phyloP scores from a whole-genome alignment of 495 filamentous ascomycete species.

The Aspergillus ellipticus region DNA sequence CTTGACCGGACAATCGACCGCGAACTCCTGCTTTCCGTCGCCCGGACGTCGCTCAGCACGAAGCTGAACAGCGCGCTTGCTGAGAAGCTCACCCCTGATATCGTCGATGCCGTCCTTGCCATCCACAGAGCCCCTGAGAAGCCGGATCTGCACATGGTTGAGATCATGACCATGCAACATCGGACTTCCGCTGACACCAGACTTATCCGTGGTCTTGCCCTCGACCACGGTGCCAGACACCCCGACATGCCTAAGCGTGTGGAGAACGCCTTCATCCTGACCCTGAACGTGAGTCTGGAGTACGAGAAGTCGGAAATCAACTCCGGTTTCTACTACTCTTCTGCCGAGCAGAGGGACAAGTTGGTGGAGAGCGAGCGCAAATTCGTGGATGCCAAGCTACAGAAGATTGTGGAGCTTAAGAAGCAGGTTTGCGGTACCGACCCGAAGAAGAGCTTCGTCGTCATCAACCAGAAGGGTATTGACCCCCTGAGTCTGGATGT shows the following conservation, averaged over 20 bases:
- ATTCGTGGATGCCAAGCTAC: conserved; percentile 94
- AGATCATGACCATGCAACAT: conserved; percentile 99
- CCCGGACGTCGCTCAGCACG: conserved; percentile 89
- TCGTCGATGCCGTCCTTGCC: conserved; percentile 91
- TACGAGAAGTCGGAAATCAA: conserved; percentile 99
- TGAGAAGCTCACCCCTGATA: conserved; percentile 84
- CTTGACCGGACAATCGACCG: conserved; percentile 80
- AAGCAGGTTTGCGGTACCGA: conserved; percentile 96
- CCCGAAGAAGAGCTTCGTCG: conserved; percentile 90
- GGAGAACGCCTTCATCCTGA: conserved; percentile 92
- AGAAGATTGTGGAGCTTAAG: conserved; percentile 98
- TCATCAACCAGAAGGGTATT: conserved; percentile 99
- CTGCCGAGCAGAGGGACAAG: conserved; percentile 93
- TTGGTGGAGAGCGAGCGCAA: conserved; percentile 94
- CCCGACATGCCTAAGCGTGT: conserved; percentile 97
- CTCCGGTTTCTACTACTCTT: conserved; percentile 98
- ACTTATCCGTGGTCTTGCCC: conserved; percentile 84
- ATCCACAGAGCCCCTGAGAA: conserved; percentile 89
- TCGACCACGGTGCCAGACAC: conserved; percentile 95
- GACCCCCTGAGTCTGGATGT: conserved; percentile 94
- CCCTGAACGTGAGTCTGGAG: conserved; percentile 93
- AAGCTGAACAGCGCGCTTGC: conserved; percentile 88
- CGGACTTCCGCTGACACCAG: conserved; percentile 93
- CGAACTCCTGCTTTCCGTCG: conserved; percentile 89
- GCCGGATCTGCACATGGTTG: conserved; percentile 97